phyloP scores from a whole-genome alignment of 345 rosid species.

The Eucalyptus coolabah region DNA sequence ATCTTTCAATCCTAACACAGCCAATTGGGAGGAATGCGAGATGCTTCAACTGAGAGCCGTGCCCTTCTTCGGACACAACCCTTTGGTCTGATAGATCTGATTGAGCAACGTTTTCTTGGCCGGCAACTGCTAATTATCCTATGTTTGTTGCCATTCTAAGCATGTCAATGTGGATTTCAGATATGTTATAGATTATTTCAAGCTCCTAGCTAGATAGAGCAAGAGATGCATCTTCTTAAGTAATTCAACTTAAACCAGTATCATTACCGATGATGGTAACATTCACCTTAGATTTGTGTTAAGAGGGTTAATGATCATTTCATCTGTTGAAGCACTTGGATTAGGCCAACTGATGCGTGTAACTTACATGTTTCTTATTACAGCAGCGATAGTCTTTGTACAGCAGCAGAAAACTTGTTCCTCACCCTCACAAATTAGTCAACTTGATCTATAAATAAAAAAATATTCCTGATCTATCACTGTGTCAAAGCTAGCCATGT shows the following conservation, averaged over 20 bases:
- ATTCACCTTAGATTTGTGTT: too few relatives aligned
- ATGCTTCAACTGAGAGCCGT: slow-evolving; percentile 36
- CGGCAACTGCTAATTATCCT: neutral
- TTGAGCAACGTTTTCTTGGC: neutral
- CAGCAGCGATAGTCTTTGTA: too few relatives aligned
- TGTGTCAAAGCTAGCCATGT: too few relatives aligned
- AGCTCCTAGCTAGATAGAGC: neutral
- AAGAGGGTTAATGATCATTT: too few relatives aligned
- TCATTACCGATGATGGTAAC: neutral
- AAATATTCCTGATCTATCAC: too few relatives aligned
- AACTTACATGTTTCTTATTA: too few relatives aligned
- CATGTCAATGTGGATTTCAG: neutral
- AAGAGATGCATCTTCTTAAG: neutral
- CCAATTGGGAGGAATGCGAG: slow-evolving; percentile 16
- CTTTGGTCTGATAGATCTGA: neutral
- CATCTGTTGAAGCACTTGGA: too few relatives aligned
- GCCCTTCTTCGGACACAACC: slow-evolving; percentile 42
- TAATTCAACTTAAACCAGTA: neutral
- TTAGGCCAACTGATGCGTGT: too few relatives aligned
- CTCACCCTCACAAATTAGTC: too few relatives aligned
- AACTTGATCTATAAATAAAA: too few relatives aligned
- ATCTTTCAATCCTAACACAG: slow-evolving; percentile 16
- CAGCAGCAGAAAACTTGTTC: too few relatives aligned
- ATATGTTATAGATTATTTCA: neutral
- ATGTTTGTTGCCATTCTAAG: neutral